Base-by-base conservation (phyloP, 768 basidiomycete genomes). In the Postia placenta region DNA sequence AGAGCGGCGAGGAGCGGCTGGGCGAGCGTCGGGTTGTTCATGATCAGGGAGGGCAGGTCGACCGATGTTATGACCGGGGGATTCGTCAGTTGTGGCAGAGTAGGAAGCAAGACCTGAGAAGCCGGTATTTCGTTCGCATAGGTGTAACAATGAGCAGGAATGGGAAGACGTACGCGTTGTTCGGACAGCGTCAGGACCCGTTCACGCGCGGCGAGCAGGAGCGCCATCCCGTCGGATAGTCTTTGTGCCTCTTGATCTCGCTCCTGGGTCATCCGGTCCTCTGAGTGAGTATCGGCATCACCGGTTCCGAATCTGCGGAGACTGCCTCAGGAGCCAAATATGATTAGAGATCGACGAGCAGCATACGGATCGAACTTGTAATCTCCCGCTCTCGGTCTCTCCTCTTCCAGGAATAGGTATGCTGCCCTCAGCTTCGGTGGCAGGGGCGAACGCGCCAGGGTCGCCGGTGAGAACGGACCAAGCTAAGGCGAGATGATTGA, bases 401-500 rank as follows among this genome's bases (percentile, higher is more conserved):
- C 77, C 54, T 84, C 82, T 54, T 85, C 82, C 60, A 88, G 70
- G 60, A 74, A 69, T 67, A 89, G 69, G 70, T 88, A 82, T 59
- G 74, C 74, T 36, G 86, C 82, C 70, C 83, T 75, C 59, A 89
- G 73, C 67, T 86, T 83, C 52, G 85, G 78, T 25, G 86, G 86
- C 44, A 88, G 70, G 11, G 84, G 81, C n/a, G 83, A 85, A 59
- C 79, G 75, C 24, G 85, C 83, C 55, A 90, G 69, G 4, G 81
- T 82, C 59, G 72, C 80, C 26, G 87, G 86, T 56, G 87, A 83
- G 70, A 86, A 89, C 52, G 87, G 85, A 54, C 83, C 87, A 66
- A 91, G 86, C 87, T 90, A 42, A 1, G 25, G 6, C 6, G 12
- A 36, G 6, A 24, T 47, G n/a, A 25, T 28, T 22, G 3, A 4